Percentiles rank a stretch among this genome's conserved stretches.
These are phyloP conservation scores for Melocanna baccifera DNA, from an alignment of 176 grass and related monocot genomes.

Conservation along the genomic window DNA sequence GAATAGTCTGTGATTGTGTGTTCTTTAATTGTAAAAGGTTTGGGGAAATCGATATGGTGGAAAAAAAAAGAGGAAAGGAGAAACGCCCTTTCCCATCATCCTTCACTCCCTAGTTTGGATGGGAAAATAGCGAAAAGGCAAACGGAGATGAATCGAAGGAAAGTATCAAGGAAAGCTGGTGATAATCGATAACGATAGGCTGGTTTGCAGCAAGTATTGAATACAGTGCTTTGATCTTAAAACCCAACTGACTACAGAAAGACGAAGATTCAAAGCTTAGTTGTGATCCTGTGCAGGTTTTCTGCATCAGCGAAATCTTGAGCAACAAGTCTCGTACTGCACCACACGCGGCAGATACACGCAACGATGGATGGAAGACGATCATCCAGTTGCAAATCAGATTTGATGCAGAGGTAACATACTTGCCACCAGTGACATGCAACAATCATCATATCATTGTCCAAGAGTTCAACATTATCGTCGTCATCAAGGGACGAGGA, in stretches of 20 bases:
- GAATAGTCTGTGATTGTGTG: background rate
- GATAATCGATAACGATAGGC: background rate
- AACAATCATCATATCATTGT: constrained; percentile 46
- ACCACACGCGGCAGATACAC: background rate
- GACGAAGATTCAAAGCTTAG: background rate
- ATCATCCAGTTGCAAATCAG: background rate
- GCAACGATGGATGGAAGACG: background rate
- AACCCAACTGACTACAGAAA: background rate
- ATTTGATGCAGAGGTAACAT: background rate
- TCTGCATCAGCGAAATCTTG: background rate
- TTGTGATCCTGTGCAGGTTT: background rate
- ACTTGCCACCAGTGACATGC: constrained; percentile 15
- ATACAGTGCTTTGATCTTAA: too few species aligned
- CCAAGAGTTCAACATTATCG: constrained; percentile 57
- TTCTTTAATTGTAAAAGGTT: background rate
- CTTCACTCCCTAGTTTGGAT: background rate
- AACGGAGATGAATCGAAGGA: background rate
- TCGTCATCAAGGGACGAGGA: constrained; percentile 48
- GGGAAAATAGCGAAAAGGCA: background rate
- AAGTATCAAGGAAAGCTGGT: background rate
- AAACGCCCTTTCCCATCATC: background rate
- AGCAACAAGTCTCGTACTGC: background rate
- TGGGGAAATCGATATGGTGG: background rate
- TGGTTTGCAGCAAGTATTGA: background rate
- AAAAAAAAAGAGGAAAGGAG: background rate